Conservation (phyloP, 768 basidiomycete species). For the Xerocomellus dryophilus region DNA sequence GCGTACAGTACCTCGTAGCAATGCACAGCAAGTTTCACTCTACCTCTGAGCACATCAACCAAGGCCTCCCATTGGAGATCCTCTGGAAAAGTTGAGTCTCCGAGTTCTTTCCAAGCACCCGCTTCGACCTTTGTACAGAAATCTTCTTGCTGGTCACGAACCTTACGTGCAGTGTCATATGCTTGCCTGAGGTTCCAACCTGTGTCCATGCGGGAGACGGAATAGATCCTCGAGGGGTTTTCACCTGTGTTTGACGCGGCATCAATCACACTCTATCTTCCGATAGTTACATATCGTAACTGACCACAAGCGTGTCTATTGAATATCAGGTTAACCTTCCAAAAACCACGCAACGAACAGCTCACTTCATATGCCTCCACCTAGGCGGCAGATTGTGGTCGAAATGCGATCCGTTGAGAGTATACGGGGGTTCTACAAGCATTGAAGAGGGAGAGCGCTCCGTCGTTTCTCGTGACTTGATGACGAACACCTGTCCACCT, state of each 20-base stretch:
- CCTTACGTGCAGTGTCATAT: slow-evolving; percentile 67
- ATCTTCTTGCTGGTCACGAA: slow-evolving; percentile 66
- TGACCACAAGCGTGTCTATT: slow-evolving; percentile 43
- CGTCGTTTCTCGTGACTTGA: slow-evolving; percentile 48
- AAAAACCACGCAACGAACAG: background rate
- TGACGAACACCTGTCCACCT: slow-evolving; percentile 51
- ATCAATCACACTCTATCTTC: background rate
- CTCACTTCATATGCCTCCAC: slow-evolving; percentile 32
- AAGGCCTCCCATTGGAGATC: slow-evolving; percentile 76
- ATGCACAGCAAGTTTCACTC: slow-evolving; percentile 50
- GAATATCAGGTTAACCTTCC: background rate
- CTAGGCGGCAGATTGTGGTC: slow-evolving; percentile 19
- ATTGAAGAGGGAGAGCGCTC: slow-evolving; percentile 46
- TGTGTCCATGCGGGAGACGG: slow-evolving; percentile 67
- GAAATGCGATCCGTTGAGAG: slow-evolving; percentile 29
- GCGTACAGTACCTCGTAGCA: slow-evolving; percentile 39
- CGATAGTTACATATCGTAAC: background rate
- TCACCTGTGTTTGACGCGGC: slow-evolving; percentile 21
- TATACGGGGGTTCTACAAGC: slow-evolving; percentile 50
- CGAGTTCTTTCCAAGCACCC: slow-evolving; percentile 38
- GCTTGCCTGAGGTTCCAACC: slow-evolving; percentile 79
- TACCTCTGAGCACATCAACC: slow-evolving; percentile 74
- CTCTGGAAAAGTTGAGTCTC: slow-evolving; percentile 44
- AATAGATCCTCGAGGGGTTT: slow-evolving; percentile 39
- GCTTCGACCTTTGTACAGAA: slow-evolving; percentile 64